phyloP scores from a whole-genome alignment of 805 yeast genomes.

The Candida saitoana region DNA sequence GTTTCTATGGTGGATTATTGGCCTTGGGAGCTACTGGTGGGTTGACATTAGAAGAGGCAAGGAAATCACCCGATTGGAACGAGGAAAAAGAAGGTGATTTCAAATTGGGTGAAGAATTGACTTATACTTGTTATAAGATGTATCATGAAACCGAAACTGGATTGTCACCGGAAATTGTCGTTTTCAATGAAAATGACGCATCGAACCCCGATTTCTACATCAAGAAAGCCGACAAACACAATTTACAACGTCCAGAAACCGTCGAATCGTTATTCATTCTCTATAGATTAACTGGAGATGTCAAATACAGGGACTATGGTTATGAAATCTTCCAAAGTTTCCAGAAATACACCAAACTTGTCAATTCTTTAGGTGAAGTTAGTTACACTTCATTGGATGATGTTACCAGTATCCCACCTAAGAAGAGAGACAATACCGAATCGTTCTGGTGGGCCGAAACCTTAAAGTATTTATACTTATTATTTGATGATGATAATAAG shows the following conservation, averaged over 20 bases:
- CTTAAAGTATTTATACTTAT: conserved; percentile 73
- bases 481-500: conserved; percentile 65
- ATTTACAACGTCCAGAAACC: conserved; percentile 90
- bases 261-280: conserved; percentile 82
- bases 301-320: conserved; percentile 84
- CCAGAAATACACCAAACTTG: conserved; percentile 51
- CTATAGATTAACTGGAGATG: conserved; percentile 75
- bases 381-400: conserved; percentile 62
- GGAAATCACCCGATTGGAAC: conserved; percentile 54
- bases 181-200: conserved; percentile 58
- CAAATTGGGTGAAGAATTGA: conserved; percentile 65
- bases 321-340: conserved; percentile 78
- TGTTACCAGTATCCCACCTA: conserved; percentile 55
- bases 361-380: conserved; percentile 37
- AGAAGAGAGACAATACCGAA: conserved; percentile 71
- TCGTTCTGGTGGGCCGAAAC: conserved; percentile 95
- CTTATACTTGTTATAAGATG: conserved; percentile 80
- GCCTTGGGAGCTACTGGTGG: conserved; percentile 91
- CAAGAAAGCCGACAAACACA: conserved; percentile 72
- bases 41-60: conserved; percentile 49
- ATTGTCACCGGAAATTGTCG: conserved; percentile 82
- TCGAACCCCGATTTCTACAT: conserved; percentile 56
- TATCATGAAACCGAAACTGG: conserved; percentile 73
- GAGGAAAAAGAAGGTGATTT: conserved; percentile 57
- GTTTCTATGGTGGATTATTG: conserved; percentile 85